These are phyloP conservation scores for Telfairia occidentalis DNA, from an alignment of 331 rosid genomes.

Conservation along the genomic window DNA sequence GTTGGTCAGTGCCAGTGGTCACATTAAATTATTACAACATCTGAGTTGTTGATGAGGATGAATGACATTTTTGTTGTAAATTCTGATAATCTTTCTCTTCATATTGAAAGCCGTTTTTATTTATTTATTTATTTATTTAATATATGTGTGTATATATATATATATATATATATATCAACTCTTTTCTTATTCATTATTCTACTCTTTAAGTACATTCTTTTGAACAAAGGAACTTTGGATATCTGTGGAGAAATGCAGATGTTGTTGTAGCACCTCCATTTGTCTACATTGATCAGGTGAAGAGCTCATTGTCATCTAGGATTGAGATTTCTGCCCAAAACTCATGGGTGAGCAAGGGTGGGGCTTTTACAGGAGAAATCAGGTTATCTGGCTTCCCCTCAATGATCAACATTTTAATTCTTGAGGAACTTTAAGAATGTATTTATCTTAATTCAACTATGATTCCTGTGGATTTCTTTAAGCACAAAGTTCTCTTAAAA, in stretches of 20 bases:
- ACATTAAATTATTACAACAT: background rate
- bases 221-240: constrained; percentile 6
- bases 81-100: background rate
- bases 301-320: constrained; percentile 55
- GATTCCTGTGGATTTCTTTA: background rate
- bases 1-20: background rate
- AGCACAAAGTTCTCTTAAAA: too few species aligned
- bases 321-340: constrained; percentile 88
- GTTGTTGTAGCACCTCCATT: constrained; percentile 96
- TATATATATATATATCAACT: too few species aligned
- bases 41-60: background rate
- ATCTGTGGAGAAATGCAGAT: constrained; percentile 43
- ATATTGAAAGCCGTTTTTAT: constrained; percentile 6
- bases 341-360: constrained; percentile 98
- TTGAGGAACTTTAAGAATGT: background rate
- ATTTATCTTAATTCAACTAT: background rate
- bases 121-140: too few species aligned
- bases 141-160: too few species aligned
- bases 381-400: constrained; percentile 39
- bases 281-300: constrained; percentile 78
- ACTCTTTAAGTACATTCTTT: background rate
- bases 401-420: background rate
- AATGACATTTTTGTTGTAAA: background rate
- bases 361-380: constrained; percentile 98
- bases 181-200: background rate